Evolutionary conservation across 306 rosid genomes (phyloP).

Genomic region (Fragaria ananassa): DNA sequence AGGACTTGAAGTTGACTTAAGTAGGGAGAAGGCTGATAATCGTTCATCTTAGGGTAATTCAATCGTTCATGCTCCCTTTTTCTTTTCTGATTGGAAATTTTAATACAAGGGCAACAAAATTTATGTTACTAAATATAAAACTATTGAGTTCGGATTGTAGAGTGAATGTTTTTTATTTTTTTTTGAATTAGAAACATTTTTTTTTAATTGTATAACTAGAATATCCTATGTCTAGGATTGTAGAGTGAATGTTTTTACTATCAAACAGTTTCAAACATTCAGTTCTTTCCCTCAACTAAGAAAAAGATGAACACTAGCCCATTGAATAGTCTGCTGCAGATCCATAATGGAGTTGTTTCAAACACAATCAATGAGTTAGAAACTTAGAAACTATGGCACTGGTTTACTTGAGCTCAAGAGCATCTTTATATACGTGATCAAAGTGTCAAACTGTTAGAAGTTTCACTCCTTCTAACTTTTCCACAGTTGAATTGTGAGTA

Average conservation of each 20-base stretch:
- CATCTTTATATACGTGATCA: background rate
- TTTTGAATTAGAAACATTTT: no score
- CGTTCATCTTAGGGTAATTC: background rate
- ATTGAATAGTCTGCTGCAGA: background rate
- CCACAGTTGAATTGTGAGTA: background rate
- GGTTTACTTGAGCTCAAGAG: background rate
- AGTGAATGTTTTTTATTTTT: no score
- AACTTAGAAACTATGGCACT: background rate
- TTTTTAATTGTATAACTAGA: no score
- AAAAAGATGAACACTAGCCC: background rate
- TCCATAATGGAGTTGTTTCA: background rate
- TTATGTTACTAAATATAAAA: no score
- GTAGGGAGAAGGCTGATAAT: slow-evolving; percentile 19
- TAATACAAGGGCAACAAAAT: no score
- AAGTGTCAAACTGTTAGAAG: background rate
- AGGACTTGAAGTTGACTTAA: slow-evolving; percentile 44
- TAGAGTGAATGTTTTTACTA: no score
- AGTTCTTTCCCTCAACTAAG: background rate
- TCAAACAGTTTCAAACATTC: no score
- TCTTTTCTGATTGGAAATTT: no score
- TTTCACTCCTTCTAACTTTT: background rate
- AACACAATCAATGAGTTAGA: background rate
- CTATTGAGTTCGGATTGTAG: no score
- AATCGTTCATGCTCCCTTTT: no score
- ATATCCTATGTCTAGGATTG: no score